Percentiles rank a stretch among this genome's conserved stretches.
These are phyloP conservation scores for Sarocladium kiliense DNA, from an alignment of 2,329 filamentous ascomycete species.

Conservation along the genomic window DNA sequence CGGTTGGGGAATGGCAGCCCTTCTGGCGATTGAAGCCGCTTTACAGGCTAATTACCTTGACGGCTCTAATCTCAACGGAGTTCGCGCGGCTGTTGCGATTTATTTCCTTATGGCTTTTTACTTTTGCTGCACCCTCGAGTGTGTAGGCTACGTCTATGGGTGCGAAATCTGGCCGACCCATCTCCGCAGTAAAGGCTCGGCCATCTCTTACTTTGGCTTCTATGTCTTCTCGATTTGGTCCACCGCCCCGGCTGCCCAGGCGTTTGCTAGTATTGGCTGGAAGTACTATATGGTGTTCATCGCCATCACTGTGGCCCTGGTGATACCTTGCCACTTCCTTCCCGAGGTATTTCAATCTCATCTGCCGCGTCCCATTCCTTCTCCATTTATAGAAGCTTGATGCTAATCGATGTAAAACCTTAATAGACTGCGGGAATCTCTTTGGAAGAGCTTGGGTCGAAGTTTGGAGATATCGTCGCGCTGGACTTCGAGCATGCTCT, in stretches of 20 bases:
- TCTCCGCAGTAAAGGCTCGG: conserved; percentile 14
- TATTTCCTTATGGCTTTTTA: conserved; percentile 14
- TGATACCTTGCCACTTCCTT: conserved; percentile 21
- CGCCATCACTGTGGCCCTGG: conserved; percentile 12
- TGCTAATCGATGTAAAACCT: neutral
- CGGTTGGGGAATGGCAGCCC: conserved; percentile 11
- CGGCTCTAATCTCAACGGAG: conserved; percentile 10
- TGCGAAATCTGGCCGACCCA: conserved; percentile 17
- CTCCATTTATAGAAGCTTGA: neutral
- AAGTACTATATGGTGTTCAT: conserved; percentile 20
- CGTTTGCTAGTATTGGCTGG: conserved; percentile 17
- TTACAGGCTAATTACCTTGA: conserved; percentile 14
- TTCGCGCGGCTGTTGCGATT: conserved; percentile 14
- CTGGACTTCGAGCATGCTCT: neutral
- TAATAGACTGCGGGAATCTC: neutral
- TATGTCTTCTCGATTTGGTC: conserved; percentile 15
- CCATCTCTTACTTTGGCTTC: conserved; percentile 12
- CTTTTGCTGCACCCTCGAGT: conserved; percentile 12
- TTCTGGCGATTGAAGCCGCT: conserved; percentile 12
- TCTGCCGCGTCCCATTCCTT: too few species aligned
- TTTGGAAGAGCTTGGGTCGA: neutral
- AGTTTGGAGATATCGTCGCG: neutral
- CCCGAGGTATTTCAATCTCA: conserved; percentile 13
- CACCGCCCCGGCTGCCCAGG: conserved; percentile 14
- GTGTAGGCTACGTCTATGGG: conserved; percentile 14